A percentile compares a stretch with the other conserved stretches of the same genome.
phyloP scores from a whole-genome alignment of 495 filamentous ascomycete species.

The Viridothelium virens region DNA sequence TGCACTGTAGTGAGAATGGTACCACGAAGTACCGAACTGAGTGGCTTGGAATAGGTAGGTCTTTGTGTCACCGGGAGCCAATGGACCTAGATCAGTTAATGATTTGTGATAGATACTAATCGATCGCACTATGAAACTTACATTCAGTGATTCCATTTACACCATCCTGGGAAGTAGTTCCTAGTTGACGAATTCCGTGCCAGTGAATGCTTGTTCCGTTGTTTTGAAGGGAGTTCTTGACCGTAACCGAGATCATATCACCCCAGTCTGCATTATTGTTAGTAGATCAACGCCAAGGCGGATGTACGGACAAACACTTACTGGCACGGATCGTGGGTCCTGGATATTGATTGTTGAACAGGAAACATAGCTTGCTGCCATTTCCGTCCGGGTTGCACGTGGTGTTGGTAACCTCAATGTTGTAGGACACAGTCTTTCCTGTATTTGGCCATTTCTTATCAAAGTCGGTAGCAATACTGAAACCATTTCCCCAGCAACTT shows the following conservation, averaged over 20 bases:
- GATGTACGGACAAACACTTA: conserved; percentile 13
- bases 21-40: conserved; percentile 37
- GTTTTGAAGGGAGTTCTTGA: conserved; percentile 32
- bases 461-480: conserved; percentile 26
- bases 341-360: conserved; percentile 32
- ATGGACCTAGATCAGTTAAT: conserved; percentile 25
- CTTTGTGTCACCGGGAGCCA: conserved; percentile 32
- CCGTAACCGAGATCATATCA: conserved; percentile 31
- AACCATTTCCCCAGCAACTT: conserved; percentile 24
- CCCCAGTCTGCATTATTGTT: conserved; percentile 29
- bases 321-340: conserved; percentile 32
- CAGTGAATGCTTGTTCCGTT: conserved; percentile 38
- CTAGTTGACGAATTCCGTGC: conserved; percentile 35
- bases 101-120: not conserved
- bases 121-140: conserved; percentile 4
- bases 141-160: conserved; percentile 36
- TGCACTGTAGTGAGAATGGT: conserved; percentile 32
- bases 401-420: conserved; percentile 15
- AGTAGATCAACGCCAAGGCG: conserved; percentile 13
- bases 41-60: conserved; percentile 34
- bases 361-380: not conserved
- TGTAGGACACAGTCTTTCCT: conserved; percentile 23
- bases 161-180: conserved; percentile 29
- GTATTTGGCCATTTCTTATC: conserved; percentile 26
- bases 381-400: conserved; percentile 8